Conservation (phyloP, 169 alveolate species). For the Eimeria acervulina region DNA sequence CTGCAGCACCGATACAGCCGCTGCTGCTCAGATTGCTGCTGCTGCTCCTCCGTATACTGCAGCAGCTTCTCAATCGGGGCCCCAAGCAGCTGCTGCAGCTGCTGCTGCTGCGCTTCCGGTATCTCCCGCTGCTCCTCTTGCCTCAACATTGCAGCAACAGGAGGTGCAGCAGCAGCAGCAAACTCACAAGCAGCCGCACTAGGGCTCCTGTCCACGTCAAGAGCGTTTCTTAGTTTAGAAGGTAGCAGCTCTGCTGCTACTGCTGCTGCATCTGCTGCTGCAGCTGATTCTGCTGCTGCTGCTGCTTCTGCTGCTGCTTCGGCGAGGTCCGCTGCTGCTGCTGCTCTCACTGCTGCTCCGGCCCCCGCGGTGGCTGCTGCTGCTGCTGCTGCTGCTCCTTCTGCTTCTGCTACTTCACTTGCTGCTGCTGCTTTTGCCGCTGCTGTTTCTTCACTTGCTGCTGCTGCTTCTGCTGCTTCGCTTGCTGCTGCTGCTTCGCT, state of each 20-base stretch:
- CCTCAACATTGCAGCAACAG: not conserved
- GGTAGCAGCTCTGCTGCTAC: constrained; percentile 2
- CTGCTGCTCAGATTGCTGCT: no score
- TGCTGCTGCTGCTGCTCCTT: no score
- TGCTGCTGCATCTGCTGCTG: no score
- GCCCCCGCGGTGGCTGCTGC: no score
- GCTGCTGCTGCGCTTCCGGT: no score
- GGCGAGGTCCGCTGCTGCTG: no score
- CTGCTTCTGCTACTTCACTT: no score
- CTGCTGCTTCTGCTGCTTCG: not conserved
- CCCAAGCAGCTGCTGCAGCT: no score
- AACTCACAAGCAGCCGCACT: not conserved
- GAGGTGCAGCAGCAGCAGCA: not conserved
- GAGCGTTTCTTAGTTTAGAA: not conserved
- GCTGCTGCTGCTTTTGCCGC: constrained; percentile 48
- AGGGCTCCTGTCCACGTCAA: not conserved
- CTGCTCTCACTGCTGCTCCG: no score
- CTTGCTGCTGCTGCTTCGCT: constrained; percentile 24
- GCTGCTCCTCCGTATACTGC: not conserved
- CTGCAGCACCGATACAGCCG: not conserved
- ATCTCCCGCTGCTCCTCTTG: constrained; percentile 21
- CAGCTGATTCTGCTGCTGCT: no score
- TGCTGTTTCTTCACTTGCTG: not conserved
- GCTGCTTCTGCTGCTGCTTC: no score
- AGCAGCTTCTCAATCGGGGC: not conserved